Percentiles rank a stretch among this genome's conserved stretches.
These are phyloP conservation scores for Hebeloma cylindrosporum DNA, from an alignment of 768 basidiomycete genomes.

Conservation along the genomic window DNA sequence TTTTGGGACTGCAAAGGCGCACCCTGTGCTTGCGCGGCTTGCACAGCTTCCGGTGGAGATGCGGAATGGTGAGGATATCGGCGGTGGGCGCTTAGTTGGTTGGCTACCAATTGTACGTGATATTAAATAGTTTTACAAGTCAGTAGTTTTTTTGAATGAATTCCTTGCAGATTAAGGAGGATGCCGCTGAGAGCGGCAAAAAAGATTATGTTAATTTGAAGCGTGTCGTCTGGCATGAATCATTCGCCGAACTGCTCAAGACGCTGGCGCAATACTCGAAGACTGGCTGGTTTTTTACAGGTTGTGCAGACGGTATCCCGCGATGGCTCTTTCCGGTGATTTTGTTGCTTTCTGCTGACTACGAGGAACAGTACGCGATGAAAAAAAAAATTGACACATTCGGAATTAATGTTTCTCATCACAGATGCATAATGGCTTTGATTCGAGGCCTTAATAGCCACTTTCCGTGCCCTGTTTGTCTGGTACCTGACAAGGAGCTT, in stretches of 20 bases:
- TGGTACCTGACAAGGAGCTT: slow-evolving; percentile 29
- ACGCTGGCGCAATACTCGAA: slow-evolving; percentile 19
- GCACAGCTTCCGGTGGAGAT: slow-evolving; percentile 33
- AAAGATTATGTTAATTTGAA: slow-evolving; percentile 32
- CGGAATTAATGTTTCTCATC: slow-evolving; percentile 1
- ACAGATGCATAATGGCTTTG: slow-evolving; percentile 39
- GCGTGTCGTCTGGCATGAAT: slow-evolving; percentile 36
- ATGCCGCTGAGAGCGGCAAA: slow-evolving; percentile 29
- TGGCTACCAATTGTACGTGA: slow-evolving; percentile 37
- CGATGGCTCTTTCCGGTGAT: slow-evolving; percentile 31
- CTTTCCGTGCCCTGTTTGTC: slow-evolving; percentile 39
- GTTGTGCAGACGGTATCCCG: slow-evolving; percentile 28
- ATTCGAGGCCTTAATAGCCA: slow-evolving; percentile 28
- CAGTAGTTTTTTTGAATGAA: slow-evolving; percentile 3
- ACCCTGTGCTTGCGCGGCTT: slow-evolving; percentile 35
- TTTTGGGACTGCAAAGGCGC: slow-evolving; percentile 38
- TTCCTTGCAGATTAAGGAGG: slow-evolving; percentile 30
- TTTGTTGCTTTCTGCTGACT: slow-evolving; percentile 38
- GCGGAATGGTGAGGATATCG: slow-evolving; percentile 32
- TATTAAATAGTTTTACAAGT: neutral
- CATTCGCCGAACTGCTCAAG: slow-evolving; percentile 28
- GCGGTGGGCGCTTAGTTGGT: slow-evolving; percentile 37
- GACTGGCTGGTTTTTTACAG: slow-evolving; percentile 20
- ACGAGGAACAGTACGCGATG: slow-evolving; percentile 40
- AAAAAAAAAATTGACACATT: neutral